These are phyloP conservation scores for Leptomonas pyrrhocoris DNA, from an alignment of 208 protist genomes.

Conservation along the genomic window DNA sequence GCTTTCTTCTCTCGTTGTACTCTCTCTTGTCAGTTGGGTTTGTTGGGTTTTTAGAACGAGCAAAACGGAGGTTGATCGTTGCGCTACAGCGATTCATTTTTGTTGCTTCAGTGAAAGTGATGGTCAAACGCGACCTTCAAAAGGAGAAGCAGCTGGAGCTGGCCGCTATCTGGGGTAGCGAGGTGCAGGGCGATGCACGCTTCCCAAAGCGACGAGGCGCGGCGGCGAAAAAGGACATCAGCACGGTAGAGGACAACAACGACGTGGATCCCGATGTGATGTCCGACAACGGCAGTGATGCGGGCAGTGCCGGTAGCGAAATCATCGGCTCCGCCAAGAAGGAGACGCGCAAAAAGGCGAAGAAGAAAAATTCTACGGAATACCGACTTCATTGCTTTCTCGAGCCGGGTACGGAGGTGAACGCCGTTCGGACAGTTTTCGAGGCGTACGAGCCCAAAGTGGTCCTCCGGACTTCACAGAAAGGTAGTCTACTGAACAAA, in stretches of 20 bases:
- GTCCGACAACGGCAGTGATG: conserved; percentile 51
- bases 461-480: conserved; percentile 74
- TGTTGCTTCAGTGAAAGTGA: conserved; percentile 2
- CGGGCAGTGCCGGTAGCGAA: conserved; percentile 37
- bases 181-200: conserved; percentile 69
- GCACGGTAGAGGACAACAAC: conserved; percentile 31
- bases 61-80: no score
- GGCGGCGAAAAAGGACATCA: conserved; percentile 33
- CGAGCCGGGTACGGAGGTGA: conserved; percentile 84
- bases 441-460: conserved; percentile 88
- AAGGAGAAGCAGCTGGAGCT: conserved; percentile 88
- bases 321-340: conserved; percentile 25
- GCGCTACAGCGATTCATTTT: neutral
- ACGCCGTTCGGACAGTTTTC: conserved; percentile 83
- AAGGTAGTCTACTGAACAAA: conserved; percentile 90
- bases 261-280: conserved; percentile 43
- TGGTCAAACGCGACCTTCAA: conserved; percentile 81
- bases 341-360: conserved; percentile 38
- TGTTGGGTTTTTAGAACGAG: no score
- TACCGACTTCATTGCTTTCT: conserved; percentile 91
- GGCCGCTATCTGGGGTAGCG: conserved; percentile 85
- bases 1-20: no score
- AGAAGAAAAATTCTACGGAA: conserved; percentile 37
- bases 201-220: conserved; percentile 68
- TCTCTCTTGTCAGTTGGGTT: no score